These are phyloP conservation scores for Lachancea lanzarotensis DNA, from an alignment of 805 yeast species.

Conservation along the genomic window DNA sequence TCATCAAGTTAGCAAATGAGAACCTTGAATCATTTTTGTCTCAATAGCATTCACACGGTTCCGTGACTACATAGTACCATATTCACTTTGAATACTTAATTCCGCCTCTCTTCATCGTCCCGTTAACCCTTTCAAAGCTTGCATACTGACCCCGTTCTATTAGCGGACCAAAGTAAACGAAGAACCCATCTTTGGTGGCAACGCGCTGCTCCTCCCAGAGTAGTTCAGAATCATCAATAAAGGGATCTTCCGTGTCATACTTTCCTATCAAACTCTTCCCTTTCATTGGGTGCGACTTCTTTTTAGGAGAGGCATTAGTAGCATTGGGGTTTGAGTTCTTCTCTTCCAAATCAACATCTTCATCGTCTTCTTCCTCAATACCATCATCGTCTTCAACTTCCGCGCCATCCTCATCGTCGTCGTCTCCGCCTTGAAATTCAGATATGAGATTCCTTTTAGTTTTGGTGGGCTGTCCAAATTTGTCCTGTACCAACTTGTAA, in stretches of 20 bases:
- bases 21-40: conserved; percentile 13
- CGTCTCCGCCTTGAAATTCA: conserved; percentile 15
- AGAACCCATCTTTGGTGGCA: conserved; percentile 90
- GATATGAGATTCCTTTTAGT: conserved; percentile 21
- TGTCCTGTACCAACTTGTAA: conserved; percentile 19
- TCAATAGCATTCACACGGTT: background rate
- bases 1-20: conserved; percentile 25
- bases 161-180: conserved; percentile 89
- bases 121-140: conserved; percentile 41
- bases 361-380: conserved; percentile 25
- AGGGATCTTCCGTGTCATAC: conserved; percentile 90
- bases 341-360: conserved; percentile 14
- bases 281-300: conserved; percentile 36
- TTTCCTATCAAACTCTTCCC: conserved; percentile 77
- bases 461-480: conserved; percentile 13
- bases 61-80: background rate
- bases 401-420: conserved; percentile 11
- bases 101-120: conserved; percentile 36
- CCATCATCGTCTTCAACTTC: conserved; percentile 18
- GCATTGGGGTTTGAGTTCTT: conserved; percentile 18
- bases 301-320: conserved; percentile 22
- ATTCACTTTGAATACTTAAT: conserved; percentile 25
- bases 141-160: conserved; percentile 53
- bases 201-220: conserved; percentile 91
- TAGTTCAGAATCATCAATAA: conserved; percentile 90